phyloP scores from a whole-genome alignment of 768 basidiomycete genomes.

The Leucocoprinus sp. region DNA sequence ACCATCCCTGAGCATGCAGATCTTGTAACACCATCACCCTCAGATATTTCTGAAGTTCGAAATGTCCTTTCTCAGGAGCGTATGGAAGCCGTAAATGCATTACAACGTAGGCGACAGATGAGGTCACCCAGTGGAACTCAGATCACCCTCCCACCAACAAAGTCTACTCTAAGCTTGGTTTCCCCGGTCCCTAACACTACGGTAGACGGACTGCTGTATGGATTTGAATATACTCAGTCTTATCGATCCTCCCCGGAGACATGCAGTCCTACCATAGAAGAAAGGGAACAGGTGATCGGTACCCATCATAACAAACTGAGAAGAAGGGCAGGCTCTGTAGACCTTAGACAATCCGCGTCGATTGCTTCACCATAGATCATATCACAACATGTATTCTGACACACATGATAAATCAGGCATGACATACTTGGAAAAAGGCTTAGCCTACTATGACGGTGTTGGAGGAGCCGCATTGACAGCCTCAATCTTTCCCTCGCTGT shows the following conservation, averaged over 20 bases:
- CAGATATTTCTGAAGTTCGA: neutral
- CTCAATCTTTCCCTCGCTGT: neutral
- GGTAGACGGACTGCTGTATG: neutral
- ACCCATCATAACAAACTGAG: neutral
- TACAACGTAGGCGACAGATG: neutral
- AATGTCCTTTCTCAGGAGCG: neutral
- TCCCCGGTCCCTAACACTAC: neutral
- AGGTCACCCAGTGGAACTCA: neutral
- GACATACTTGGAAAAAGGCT: neutral
- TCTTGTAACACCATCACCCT: neutral
- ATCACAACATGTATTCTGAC: neutral
- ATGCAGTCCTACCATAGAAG: neutral
- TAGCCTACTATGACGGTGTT: slow-evolving; percentile 3
- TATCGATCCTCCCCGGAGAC: neutral
- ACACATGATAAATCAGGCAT: neutral
- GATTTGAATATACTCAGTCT: neutral
- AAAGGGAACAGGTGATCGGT: neutral
- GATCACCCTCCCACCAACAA: neutral
- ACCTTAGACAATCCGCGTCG: neutral
- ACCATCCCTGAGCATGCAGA: neutral
- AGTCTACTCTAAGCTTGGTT: neutral
- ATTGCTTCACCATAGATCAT: neutral
- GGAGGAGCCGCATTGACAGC: neutral
- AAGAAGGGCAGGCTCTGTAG: neutral
- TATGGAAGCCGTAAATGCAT: neutral